Base-by-base conservation (phyloP, 2,329 filamentous ascomycete genomes). In the Cladophialophora yegresii region DNA sequence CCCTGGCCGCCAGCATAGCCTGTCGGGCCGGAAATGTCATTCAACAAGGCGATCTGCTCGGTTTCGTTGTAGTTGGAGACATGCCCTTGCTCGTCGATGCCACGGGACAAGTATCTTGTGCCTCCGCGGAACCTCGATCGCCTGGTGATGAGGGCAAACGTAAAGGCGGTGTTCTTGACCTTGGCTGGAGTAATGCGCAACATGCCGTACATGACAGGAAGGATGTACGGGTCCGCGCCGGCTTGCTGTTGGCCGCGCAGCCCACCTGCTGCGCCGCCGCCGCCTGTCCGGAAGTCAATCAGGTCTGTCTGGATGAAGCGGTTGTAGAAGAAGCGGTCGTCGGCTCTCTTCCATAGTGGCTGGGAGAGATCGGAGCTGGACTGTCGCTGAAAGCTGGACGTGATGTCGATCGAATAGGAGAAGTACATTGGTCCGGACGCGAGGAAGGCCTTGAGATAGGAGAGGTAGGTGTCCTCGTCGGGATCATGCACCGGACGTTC, bases 1-100 rank as follows among this genome's bases (percentile, higher is more conserved):
- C 89, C 87, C 64, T 85, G 83, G 71, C 89, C 89, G 59, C 91
- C 90, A 56, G 89, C 89, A 76, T 91, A 96, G 6, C 92, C 93
- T 47, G 90, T 88, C 50, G 95, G 79, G 63, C 87, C 87, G 3
- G 84, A 83, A 54, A 85, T 83, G 77, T 98, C 95, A 72, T 98
- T 98, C 71, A 98, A 78, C 43, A 99, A 87, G 66, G 96, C 84
- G 36, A 95, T 83, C 75, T 99, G 95, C 75, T 99, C 95, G 0
- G 95, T 98, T 82, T 99, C 95, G 75, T 99, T 99, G 83, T 93
- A 99, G 77, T 99, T 99, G 70, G 95, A 92, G n/a, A 95, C 95
- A 75, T 98, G 87, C 26, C 95, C 95, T 67, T 95, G 84, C 69
- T 96, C 93, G 74, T 99, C 93, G 54, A 98, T 87, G 58, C 95